Conservation (phyloP, 202 grass and related monocot species). For the Panicum hallii region DNA sequence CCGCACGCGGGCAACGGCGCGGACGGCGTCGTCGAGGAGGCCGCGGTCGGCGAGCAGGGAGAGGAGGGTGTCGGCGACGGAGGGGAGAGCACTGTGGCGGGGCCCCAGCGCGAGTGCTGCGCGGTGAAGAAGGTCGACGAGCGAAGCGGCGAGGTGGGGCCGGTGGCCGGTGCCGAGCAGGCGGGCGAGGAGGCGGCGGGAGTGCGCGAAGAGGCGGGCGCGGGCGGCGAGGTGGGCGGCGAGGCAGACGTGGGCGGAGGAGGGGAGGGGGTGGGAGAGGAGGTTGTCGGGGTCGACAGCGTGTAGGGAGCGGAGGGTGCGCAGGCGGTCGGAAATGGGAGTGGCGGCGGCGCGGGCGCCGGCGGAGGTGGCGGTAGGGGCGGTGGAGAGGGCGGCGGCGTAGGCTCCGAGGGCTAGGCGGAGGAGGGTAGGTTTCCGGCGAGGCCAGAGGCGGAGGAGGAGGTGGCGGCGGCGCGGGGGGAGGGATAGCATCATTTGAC, state of each 20-base stretch:
- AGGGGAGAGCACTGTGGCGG: slow-evolving; percentile 44
- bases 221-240: slow-evolving; percentile 68
- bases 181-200: slow-evolving; percentile 61
- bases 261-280: slow-evolving; percentile 58
- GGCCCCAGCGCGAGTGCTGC: slow-evolving; percentile 42
- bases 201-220: slow-evolving; percentile 60
- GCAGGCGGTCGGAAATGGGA: slow-evolving; percentile 51
- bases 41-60: slow-evolving; percentile 77
- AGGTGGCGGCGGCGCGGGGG: slow-evolving; percentile 48
- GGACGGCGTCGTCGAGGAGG: slow-evolving; percentile 59
- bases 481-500: slow-evolving; percentile 57
- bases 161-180: slow-evolving; percentile 41
- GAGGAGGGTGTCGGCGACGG: slow-evolving; percentile 77
- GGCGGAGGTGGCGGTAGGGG: background rate
- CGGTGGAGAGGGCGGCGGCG: slow-evolving; percentile 42
- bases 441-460: slow-evolving; percentile 35
- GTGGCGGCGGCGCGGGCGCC: slow-evolving; percentile 19
- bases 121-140: slow-evolving; percentile 62
- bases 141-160: slow-evolving; percentile 46
- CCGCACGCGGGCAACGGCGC: slow-evolving; percentile 63
- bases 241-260: slow-evolving; percentile 60
- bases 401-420: background rate
- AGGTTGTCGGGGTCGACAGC: slow-evolving; percentile 45
- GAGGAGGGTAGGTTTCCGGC: slow-evolving; percentile 33
- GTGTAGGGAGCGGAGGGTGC: slow-evolving; percentile 48